Base-by-base conservation (phyloP, 2,329 filamentous ascomycete species). In the Xylaria polymorpha region DNA sequence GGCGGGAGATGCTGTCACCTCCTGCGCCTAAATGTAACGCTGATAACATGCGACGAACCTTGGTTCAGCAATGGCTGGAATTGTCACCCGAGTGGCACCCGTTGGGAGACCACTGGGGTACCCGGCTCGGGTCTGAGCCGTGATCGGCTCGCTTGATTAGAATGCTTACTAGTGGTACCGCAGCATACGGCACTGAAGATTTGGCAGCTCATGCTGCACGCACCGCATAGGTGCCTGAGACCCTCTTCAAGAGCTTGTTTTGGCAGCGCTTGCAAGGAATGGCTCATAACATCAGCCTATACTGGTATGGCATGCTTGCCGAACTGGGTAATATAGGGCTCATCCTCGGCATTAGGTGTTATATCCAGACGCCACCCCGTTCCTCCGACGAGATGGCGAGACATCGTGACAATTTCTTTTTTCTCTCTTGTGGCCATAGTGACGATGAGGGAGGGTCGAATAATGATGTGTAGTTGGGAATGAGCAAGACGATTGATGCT, bases 91-190 rank as follows among this genome's bases (percentile, higher is more conserved):
- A 32, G 51, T 18, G 18, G 32, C 18, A 55, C 29, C 10, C 51
- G 9, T 56, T 56, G 53, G 53, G 29, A 6, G 51, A n/a, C 29
- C 51, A 6, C 18, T 37, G 18, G 12, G 29, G 20, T 44, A 57
- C 41, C 61, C 44, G 46, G n/a, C 22, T 25, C 53, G 41, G 29
- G 39, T 8, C 29, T 46, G 44, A 35, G 57, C 58, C 58, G 64
- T 41, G 25, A 25, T 56, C 51, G 65, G 60, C 59, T 56, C 37
- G 22, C 12, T 32, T n/a, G 53, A 22, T 12, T 22, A 56, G 3
- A 39, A 39, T 22, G 53, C 53, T 39, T 56, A 56, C 32, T 56
- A 56, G 18, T 55, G n/a, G 32, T 55, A 10, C 32, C 20, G 18
- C 10, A 37, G 35, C 8, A 22, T 22, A 37, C n/a, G 35, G 35